Evolutionary conservation across 306 rosid species (phyloP), one percentile per base, ranked within the genome.

Genomic region (Prunus mongolica): DNA sequence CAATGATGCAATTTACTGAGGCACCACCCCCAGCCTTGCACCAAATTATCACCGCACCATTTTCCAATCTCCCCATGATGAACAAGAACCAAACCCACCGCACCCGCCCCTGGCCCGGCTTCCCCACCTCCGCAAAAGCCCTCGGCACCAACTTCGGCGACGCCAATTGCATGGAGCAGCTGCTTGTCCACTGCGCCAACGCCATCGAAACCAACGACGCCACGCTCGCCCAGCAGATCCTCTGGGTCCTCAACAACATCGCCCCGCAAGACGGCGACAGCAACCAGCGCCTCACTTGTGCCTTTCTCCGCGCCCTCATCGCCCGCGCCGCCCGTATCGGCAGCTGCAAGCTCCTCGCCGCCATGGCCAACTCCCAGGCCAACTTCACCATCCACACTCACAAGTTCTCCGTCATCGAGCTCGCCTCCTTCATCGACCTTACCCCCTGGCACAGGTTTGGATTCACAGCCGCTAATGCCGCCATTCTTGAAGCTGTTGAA

Each of bases 361-460:
- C 83, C 11, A 82, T 85, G 50, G 79, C 80, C 1, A 75, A 64
- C 19, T 68, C 86, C 12, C 74, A 67, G 16, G 65, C 49, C 83
- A 69, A 80, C 67, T 78, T 74, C 15, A 56, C 82, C 12, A 32
- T 80, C 0, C 76, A 84, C 62, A 84, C 90, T 2, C 96, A 95
- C 73, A 82, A 66, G 18, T 92, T 95, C 97, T 90, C 93, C 2
- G 82, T 87, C 73, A 83, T 95, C 30, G 97, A 95, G 67, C 87
- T 95, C 10, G 99, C 99, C 10, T 84, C 87, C 81, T 95, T 92
- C 68, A 88, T 95, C 18, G 97, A 92, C 89, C 63, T 95, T 16
- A 95, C 97, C 4, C 98, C 98, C 0, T 94, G 97, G 96, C 94
- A 92, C 52, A 83, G 97, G 5, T 94, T 94, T 47, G 98, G 98